phyloP scores from a whole-genome alignment of 805 yeast species.

The Sugiyamaella smithiae region DNA sequence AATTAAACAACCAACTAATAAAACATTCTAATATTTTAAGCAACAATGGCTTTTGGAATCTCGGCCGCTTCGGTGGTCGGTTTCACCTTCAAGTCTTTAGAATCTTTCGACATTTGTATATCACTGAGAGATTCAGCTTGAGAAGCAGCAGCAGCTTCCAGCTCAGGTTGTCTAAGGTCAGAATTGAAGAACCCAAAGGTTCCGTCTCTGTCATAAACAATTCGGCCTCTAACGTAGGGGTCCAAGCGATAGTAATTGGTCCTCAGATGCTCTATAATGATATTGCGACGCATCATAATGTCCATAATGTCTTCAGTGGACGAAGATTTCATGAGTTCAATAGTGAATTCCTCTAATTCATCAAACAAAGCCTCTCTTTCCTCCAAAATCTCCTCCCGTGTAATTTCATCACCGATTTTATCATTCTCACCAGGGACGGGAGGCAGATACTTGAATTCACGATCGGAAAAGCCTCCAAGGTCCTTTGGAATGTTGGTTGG shows the following conservation, averaged over 20 bases:
- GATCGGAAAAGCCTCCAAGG: conserved; percentile 69
- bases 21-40: too few species aligned
- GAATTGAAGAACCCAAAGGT: conserved; percentile 41
- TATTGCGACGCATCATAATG: conserved; percentile 44
- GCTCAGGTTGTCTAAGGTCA: conserved; percentile 21
- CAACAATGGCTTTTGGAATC: not conserved
- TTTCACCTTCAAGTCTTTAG: not conserved
- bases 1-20: not conserved
- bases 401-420: conserved; percentile 42
- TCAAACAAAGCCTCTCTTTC: conserved; percentile 57
- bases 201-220: conserved; percentile 76
- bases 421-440: conserved; percentile 65
- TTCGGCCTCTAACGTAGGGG: conserved; percentile 76
- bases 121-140: too few species aligned
- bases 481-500: conserved; percentile 58
- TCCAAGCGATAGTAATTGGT: conserved; percentile 68
- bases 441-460: conserved; percentile 54
- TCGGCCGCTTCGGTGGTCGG: not conserved
- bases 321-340: conserved; percentile 63
- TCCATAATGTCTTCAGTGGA: conserved; percentile 49
- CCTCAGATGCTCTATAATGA: conserved; percentile 51
- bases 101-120: not conserved
- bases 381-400: conserved; percentile 42
- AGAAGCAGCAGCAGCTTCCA: conserved; percentile 10
- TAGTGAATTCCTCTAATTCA: conserved; percentile 62